Evolutionary conservation across 169 alveolate species (phyloP), one percentile per base, ranked within the genome.

Genomic region (Ophryocystis elektroscirrha): DNA sequence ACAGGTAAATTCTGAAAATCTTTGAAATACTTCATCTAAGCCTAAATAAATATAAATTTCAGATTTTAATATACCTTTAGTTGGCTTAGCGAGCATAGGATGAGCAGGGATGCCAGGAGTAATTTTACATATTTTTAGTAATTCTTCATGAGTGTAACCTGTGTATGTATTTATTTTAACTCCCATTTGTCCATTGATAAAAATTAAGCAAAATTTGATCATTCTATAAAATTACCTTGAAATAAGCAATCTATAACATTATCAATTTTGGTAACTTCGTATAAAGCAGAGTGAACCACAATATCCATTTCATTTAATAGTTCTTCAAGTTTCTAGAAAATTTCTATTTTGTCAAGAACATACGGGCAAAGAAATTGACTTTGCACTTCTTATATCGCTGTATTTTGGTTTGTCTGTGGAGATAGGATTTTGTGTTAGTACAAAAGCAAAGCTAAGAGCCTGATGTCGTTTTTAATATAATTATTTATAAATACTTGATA

Each of bases 81-180:
- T 85, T 16, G 99, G 96, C 45, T 85, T 82, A 20, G 99, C 99
- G 23, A 93, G 73, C 97, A 90, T 91, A 24, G 99, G 98, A 51
- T 86, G 85, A 5, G 90, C 91, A 5, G 99, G 99, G 12, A 89
- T 72, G 15, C 98, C 98, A 0, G 96, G 87, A 23, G 84, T 78
- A 16, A 89, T 81, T 35, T 74, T 81, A 52, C 98, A 93, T 44
- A 58, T 57, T 48, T 81, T 72, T 15, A 59, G 53, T 32, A 90
- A 53, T 15, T 75, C 60, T 37, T 64, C 56, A 50, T 70, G 53
- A 30, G 69, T 56, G 2, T 69, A 51, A 16, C 65, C 68, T n/a
- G 57, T 49, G 36, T 46, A 44, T 38, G n/a, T n/a, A n/a, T n/a
- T n/a, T n/a, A n/a, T n/a, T n/a, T n/a, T n/a, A n/a, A n/a, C n/a